phyloP scores from a whole-genome alignment of 2,329 filamentous ascomycete genomes.

The Furcasterigmium sp. region DNA sequence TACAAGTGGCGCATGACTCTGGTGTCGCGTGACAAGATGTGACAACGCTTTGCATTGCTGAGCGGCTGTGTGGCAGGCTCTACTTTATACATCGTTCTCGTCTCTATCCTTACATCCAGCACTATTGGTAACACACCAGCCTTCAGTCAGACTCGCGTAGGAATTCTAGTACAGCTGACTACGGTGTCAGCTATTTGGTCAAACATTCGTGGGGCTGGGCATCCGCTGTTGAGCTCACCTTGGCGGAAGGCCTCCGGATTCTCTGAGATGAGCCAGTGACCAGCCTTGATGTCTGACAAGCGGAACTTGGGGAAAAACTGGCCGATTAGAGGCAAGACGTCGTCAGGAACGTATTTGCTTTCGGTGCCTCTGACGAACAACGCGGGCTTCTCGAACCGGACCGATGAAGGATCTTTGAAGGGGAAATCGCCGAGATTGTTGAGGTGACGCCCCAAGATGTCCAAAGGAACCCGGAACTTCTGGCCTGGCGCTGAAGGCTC shows the following conservation, averaged over 20 bases:
- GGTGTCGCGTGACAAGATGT: too few species aligned
- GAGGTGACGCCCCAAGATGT: conserved; percentile 61
- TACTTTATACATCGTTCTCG: too few species aligned
- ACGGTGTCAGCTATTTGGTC: conserved; percentile 1
- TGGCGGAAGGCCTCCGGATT: conserved; percentile 72
- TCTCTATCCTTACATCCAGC: too few species aligned
- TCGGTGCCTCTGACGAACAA: conserved; percentile 75
- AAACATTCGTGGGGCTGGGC: background rate
- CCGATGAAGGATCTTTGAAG: conserved; percentile 64
- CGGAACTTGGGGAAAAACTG: conserved; percentile 77
- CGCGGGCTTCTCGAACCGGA: conserved; percentile 69
- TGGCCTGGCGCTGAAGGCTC: conserved; percentile 41
- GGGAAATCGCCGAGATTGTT: conserved; percentile 84
- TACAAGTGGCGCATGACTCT: too few species aligned
- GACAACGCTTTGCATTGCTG: too few species aligned
- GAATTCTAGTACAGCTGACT: conserved; percentile 26
- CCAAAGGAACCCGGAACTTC: conserved; percentile 76
- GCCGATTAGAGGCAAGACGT: conserved; percentile 72
- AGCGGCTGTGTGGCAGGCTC: too few species aligned
- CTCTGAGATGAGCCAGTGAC: conserved; percentile 89
- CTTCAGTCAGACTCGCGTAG: conserved; percentile 11
- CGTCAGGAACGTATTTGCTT: conserved; percentile 77
- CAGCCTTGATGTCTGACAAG: conserved; percentile 68
- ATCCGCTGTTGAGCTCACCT: conserved; percentile 42
- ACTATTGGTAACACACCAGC: too few species aligned